Percentiles rank a stretch among this genome's conserved stretches.
Conservation (phyloP, 2,329 filamentous ascomycete species). For the Exophiala oligosperma region DNA sequence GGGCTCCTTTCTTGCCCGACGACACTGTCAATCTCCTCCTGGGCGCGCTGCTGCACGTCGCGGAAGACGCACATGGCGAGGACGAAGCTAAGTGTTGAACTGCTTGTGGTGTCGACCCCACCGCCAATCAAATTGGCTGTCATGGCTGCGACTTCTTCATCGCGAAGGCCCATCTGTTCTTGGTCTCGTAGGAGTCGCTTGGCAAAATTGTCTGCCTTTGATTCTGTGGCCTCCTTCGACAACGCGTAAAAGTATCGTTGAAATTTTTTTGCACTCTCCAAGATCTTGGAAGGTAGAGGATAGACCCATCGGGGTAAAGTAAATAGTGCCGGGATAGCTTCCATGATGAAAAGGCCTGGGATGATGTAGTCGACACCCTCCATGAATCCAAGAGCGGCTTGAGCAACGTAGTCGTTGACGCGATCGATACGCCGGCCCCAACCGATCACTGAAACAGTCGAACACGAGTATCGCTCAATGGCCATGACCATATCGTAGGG, state of each 20-base stretch:
- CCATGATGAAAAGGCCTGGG: background rate
- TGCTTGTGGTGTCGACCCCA: slow-evolving; percentile 31
- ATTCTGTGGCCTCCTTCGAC: background rate
- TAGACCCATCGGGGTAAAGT: background rate
- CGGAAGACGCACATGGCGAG: slow-evolving; percentile 19
- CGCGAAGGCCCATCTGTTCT: slow-evolving; percentile 45
- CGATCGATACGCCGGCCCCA: slow-evolving; percentile 40
- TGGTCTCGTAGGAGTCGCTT: background rate
- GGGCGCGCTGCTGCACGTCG: slow-evolving; percentile 6
- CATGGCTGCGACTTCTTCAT: slow-evolving; percentile 48
- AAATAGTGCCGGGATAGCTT: slow-evolving; percentile 31
- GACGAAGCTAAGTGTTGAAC: slow-evolving; percentile 30
- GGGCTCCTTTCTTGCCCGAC: slow-evolving; percentile 32
- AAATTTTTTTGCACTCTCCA: background rate
- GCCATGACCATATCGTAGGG: slow-evolving; percentile 39
- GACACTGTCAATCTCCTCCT: slow-evolving; percentile 38
- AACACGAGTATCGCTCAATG: slow-evolving; percentile 42
- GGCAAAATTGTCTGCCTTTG: background rate
- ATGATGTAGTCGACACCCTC: background rate
- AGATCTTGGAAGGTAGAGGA: background rate
- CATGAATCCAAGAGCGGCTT: background rate
- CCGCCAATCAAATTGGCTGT: slow-evolving; percentile 44
- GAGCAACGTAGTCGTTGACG: slow-evolving; percentile 52
- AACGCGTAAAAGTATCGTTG: background rate
- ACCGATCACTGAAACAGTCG: slow-evolving; percentile 41